phyloP scores from a whole-genome alignment of 805 yeast genomes.

The Hanseniaspora mollemarum region DNA sequence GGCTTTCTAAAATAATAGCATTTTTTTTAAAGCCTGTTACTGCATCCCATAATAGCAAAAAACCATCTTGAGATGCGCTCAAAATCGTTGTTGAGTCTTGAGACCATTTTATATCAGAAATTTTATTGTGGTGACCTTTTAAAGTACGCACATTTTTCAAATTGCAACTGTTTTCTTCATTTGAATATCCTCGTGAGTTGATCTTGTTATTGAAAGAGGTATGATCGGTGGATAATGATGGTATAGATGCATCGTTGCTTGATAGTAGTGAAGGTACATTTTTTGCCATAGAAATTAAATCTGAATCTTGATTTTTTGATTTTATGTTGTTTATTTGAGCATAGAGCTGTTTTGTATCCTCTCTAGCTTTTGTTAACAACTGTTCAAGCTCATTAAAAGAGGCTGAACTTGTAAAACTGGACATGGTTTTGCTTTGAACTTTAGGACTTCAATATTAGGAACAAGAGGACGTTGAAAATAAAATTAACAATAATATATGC shows the following conservation, averaged over 20 bases:
- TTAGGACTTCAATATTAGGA: no score
- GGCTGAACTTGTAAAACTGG: background rate
- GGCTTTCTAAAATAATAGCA: constrained; percentile 61
- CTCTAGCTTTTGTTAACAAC: constrained; percentile 32
- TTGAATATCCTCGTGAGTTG: no score
- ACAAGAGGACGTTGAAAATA: no score
- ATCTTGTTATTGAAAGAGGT: no score
- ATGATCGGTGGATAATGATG: no score
- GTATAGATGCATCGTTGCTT: no score
- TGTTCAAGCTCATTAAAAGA: constrained; percentile 21
- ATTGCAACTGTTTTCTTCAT: no score
- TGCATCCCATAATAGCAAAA: constrained; percentile 73
- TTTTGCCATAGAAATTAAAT: constrained; percentile 33
- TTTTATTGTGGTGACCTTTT: constrained; percentile 58
- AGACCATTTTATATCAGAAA: constrained; percentile 60
- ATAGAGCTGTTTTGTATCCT: constrained; percentile 39
- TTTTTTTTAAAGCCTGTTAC: constrained; percentile 56
- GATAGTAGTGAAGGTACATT: constrained; percentile 18
- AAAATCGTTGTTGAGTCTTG: constrained; percentile 47
- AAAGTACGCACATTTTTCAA: constrained; percentile 31
- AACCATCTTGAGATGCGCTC: constrained; percentile 80
- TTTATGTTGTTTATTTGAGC: constrained; percentile 39
- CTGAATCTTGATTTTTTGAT: constrained; percentile 36
- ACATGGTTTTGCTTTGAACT: no score
- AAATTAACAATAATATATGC: no score